Conservation (phyloP, 2,329 filamentous ascomycete species). For the Exophiala aquamarina region DNA sequence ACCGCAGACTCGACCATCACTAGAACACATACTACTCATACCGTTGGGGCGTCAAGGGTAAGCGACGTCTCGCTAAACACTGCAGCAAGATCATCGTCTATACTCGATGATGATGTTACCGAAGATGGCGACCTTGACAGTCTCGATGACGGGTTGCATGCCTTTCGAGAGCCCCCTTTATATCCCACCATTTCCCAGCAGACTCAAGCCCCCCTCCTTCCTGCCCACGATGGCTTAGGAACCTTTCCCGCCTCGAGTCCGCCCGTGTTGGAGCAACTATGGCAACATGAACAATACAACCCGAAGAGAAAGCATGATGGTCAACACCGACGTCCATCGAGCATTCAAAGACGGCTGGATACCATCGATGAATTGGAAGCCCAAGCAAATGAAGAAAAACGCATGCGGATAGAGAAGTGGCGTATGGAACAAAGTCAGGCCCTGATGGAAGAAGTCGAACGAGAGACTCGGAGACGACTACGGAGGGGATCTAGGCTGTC, state of each 20-base stretch:
- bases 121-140: conserved; percentile 83
- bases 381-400: conserved; percentile 69
- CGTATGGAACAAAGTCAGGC: conserved; percentile 84
- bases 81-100: conserved; percentile 58
- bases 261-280: conserved; percentile 76
- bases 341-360: conserved; percentile 58
- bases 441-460: conserved; percentile 84
- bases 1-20: conserved; percentile 65
- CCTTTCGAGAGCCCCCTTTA: conserved; percentile 69
- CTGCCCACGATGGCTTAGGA: conserved; percentile 86
- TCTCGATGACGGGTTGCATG: conserved; percentile 85
- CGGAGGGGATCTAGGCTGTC: conserved; percentile 32
- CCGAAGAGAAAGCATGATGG: conserved; percentile 59
- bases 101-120: conserved; percentile 49
- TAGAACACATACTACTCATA: conserved; percentile 65
- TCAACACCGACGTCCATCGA: conserved; percentile 53
- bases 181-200: conserved; percentile 41
- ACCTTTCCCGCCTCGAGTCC: conserved; percentile 70
- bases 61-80: conserved; percentile 80
- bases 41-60: conserved; percentile 68
- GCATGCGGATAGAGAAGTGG: conserved; percentile 86
- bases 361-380: conserved; percentile 58
- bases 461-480: conserved; percentile 72
- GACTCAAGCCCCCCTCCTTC: conserved; percentile 69
- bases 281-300: conserved; percentile 85